Evolutionary conservation across 148 eudicot genomes (phyloP), one percentile per base, ranked within the genome.

Genomic region (Spergularia marina): DNA sequence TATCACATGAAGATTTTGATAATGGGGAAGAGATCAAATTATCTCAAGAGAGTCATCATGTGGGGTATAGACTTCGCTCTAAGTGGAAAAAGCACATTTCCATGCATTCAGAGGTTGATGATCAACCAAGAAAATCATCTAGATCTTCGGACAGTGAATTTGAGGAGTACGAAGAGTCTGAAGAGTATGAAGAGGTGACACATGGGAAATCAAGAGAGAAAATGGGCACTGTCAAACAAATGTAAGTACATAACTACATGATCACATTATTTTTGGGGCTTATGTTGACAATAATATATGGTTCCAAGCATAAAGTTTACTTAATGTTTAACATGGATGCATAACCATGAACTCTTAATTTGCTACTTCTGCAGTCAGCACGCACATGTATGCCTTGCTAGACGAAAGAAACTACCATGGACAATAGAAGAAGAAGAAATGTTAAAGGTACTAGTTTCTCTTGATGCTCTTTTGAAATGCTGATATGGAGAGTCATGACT

Each of bases 351-450:
- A 65, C 55, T 49, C 70, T 76, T 13, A 17, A 17, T 59, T 73
- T 71, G 13, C 53, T 36, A 20, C 70, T 57, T 65, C 68, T 84
- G 83, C 84, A 84, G 85, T 57, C 53, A 20, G 69, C 73, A 6
- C 15, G 53, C 86, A 4, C 41, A 65, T 53, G 41, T 55, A 13
- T 71, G 76, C 44, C 54, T 13, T 75, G 75, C 16, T 65, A 85
- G 79, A 77, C 90, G 88, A 34, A 85, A 56, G 47, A 88, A 75
- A 71, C 55, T 84, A 53, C 74, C 77, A 6, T 91, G 94, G 97
- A 84, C 81, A 23, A 56, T 51, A 61, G 89, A 89, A 67, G 97
- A 91, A 87, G 94, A 83, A 72, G 89, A 88, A 49, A 84, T 80
- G 85, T 74, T 91, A 5, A 82, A 71, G 94, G 91, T 91, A 84